A percentile compares a stretch with the other conserved stretches of the same genome.
Evolutionary conservation across 805 yeast species (phyloP).

Genomic region (Ogataea populi-albae): DNA sequence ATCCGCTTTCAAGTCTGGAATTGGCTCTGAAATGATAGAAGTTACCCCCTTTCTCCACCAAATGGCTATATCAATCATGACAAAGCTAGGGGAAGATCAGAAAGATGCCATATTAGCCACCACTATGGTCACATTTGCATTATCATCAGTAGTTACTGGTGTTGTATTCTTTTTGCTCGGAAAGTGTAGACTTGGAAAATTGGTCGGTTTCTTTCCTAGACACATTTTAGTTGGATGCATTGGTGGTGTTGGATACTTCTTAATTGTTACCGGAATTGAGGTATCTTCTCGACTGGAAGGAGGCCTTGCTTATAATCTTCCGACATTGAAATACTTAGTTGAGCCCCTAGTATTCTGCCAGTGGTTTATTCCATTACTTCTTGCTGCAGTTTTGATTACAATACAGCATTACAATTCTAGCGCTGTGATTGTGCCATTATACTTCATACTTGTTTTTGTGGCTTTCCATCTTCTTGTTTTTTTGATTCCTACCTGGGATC

Average conservation of each 20-base stretch:
- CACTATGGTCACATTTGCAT: slow-evolving; percentile 79
- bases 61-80: slow-evolving; percentile 75
- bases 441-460: slow-evolving; percentile 68
- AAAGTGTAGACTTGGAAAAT: slow-evolving; percentile 71
- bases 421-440: slow-evolving; percentile 76
- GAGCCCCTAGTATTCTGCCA: slow-evolving; percentile 47
- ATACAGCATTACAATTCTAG: slow-evolving; percentile 58
- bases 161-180: slow-evolving; percentile 75
- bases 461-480: slow-evolving; percentile 68
- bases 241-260: slow-evolving; percentile 96
- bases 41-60: slow-evolving; percentile 98
- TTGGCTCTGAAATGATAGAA: slow-evolving; percentile 98
- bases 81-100: slow-evolving; percentile 43
- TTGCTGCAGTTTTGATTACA: slow-evolving; percentile 59
- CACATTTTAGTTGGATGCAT: slow-evolving; percentile 96
- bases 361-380: slow-evolving; percentile 67
- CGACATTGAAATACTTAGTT: slow-evolving; percentile 49
- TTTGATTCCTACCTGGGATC: slow-evolving; percentile 60
- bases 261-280: slow-evolving; percentile 86
- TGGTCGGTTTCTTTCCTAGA: slow-evolving; percentile 94
- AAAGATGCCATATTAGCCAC: slow-evolving; percentile 67
- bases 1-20: slow-evolving; percentile 83
- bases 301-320: slow-evolving; percentile 60
- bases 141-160: slow-evolving; percentile 86
- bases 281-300: slow-evolving; percentile 82